phyloP scores from a whole-genome alignment of 352 stramenopile genomes.

The Globisporangium paddicum region DNA sequence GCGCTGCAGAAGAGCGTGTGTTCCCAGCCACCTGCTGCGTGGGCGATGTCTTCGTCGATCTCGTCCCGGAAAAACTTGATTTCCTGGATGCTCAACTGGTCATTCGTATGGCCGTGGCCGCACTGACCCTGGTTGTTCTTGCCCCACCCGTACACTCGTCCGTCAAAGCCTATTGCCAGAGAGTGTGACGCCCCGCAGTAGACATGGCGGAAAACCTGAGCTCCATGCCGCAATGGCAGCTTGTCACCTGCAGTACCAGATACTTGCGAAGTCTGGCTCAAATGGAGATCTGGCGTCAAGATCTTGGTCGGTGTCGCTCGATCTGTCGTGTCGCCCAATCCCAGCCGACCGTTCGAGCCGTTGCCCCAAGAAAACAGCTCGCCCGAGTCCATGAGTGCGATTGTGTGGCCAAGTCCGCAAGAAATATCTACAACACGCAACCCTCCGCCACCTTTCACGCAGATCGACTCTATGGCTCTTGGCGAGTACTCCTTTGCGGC shows the following conservation, averaged over 20 bases:
- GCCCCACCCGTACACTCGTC: constrained; percentile 58
- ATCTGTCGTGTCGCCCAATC: constrained; percentile 74
- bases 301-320: constrained; percentile 40
- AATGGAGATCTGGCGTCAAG: not conserved
- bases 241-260: not conserved
- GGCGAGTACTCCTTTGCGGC: constrained; percentile 70
- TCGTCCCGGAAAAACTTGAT: constrained; percentile 51
- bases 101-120: constrained; percentile 71
- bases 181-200: constrained; percentile 80
- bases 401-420: constrained; percentile 61
- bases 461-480: constrained; percentile 55
- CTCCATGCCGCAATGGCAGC: not conserved
- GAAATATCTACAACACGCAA: constrained; percentile 43
- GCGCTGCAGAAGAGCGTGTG: constrained; percentile 71
- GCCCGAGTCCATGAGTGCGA: constrained; percentile 56
- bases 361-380: constrained; percentile 83
- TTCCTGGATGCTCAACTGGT: constrained; percentile 53
- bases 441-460: constrained; percentile 35
- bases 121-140: constrained; percentile 88
- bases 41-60: constrained; percentile 37
- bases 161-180: constrained; percentile 52
- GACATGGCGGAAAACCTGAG: constrained; percentile 28
- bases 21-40: constrained; percentile 73
- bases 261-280: not conserved
- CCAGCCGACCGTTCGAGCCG: constrained; percentile 78